These are phyloP conservation scores for Funneliformis geosporum DNA, from an alignment of 192 early-diverging fungal genomes.

Conservation along the genomic window DNA sequence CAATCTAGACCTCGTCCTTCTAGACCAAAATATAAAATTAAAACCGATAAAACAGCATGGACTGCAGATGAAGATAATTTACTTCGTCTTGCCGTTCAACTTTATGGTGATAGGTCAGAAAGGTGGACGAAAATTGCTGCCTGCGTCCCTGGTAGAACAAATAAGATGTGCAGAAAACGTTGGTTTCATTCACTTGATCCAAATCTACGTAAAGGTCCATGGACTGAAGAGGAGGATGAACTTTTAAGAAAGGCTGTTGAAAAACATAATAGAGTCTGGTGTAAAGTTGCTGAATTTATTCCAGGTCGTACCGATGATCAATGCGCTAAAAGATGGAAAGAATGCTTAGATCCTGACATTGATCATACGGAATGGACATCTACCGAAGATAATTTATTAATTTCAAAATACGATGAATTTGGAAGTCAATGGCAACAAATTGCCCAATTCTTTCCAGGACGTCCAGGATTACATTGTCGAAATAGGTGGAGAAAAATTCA, in stretches of 20 bases:
- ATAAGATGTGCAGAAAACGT: constrained; percentile 79
- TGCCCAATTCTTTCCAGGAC: constrained; percentile 68
- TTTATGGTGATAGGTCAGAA: constrained; percentile 75
- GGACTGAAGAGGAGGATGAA: constrained; percentile 79
- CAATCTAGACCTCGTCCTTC: constrained; percentile 8
- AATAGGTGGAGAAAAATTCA: constrained; percentile 62
- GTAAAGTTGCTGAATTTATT: constrained; percentile 75
- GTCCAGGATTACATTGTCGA: constrained; percentile 76
- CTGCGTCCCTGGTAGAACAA: constrained; percentile 74
- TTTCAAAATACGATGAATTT: constrained; percentile 42
- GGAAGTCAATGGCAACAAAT: constrained; percentile 84
- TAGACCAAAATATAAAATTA: constrained; percentile 7
- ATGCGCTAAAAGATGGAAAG: constrained; percentile 88
- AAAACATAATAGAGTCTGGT: constrained; percentile 78
- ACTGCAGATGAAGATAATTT: constrained; percentile 76
- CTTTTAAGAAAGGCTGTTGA: constrained; percentile 70
- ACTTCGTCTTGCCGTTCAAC: constrained; percentile 68
- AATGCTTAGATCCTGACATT: constrained; percentile 52
- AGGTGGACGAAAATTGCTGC: constrained; percentile 78
- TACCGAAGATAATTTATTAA: constrained; percentile 20
- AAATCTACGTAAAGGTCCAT: constrained; percentile 72
- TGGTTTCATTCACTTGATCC: constrained; percentile 84
- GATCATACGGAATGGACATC: constrained; percentile 11
- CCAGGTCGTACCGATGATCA: constrained; percentile 83
- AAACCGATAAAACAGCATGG: constrained; percentile 51